Evolutionary conservation across 2,329 filamentous ascomycete species (phyloP), one percentile per base, ranked within the genome.

Genomic region (Uncinocarpus reesii): DNA sequence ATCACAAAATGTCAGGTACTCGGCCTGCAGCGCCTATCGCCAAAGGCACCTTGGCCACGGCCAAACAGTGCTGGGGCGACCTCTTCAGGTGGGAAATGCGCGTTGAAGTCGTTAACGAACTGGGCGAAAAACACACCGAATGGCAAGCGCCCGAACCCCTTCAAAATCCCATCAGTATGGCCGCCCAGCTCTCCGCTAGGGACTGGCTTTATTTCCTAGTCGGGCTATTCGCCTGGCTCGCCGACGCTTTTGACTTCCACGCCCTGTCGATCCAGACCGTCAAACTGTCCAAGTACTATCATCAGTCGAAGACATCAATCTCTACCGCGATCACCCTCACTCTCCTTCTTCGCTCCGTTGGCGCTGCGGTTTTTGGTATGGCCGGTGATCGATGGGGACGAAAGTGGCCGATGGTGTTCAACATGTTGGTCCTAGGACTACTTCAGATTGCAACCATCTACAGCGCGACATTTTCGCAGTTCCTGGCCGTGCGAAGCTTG

Each of bases 131-230:
- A 13, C 71, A 70, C 42, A 77, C 76, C 24, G 82, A 86, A 65
- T 87, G 83, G 83, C 77, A 80, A 53, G 62, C 72, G 16, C 83
- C 83, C 0, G 75, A 79, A 37, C 79, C 75, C 11, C 72, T 87
- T 48, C 70, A 74, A 42, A 83, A 90, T 61, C 86, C 86, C 32
- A 69, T 90, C 65, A 78, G 72, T 31, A 72, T 90, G 24, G 71
- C 87, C 52, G 73, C 71, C 23, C 74, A 81, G 65, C 73, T 92
- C 13, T 75, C 72, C 2, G 69, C 70, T 20, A 77, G 73, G 52
- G 80, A 84, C 60, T 90, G 85, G 84, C 60, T 84, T 13, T 88
- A 85, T 69, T 81, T 90, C 67, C 54, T 84, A 34, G 81, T 87
- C 8, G 85, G 84, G 2, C 80, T 89, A 60, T 65, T 75, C 28